Base-by-base conservation (phyloP, 2,329 filamentous ascomycete species). In the Neofusicoccum ribis region DNA sequence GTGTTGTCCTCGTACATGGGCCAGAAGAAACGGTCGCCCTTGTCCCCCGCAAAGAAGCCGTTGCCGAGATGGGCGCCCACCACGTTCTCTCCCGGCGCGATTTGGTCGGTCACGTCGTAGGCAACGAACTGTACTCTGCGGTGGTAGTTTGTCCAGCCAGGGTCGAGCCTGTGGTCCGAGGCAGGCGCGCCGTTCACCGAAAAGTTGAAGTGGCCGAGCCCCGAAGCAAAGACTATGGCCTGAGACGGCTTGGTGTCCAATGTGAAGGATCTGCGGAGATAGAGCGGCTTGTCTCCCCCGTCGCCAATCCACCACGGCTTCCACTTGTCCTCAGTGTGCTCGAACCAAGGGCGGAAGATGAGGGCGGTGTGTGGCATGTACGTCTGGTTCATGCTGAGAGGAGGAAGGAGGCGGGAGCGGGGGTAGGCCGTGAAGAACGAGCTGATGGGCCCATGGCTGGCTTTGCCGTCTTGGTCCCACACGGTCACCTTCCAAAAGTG, bases 1-100 rank as follows among this genome's bases (percentile, higher is more conserved):
- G 78, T 79, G 43, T 79, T 79, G 66, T 79, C 78, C 66, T 80
- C 77, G 43, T 79, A 79, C 71, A 74, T 78, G 14, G 77, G 77
- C 78, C 78, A 79, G 68, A 80, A 79, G 70, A 79, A 80, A 5
- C 77, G 74, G 51, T 80, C 76, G 9, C 77, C 77, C 50, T 79
- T 74, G 39, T 79, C 77, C 2, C 80, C 80, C 7, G 80, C 80
- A 47, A 81, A 82, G 68, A 82, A 82, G 0, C 80, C 80, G 37
- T 82, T 82, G 7, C 78, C 78, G 0, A 82, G 67, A 62, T 79
- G 76, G 5, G 76, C 77, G 5, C 74, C 77, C 8, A 79, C 64
- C 1, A 75, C 75, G 43, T 79, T 79, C 11, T 73, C 71, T 0
- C 76, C 76, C 11, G 67, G 49, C 0, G 36, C 66, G 1, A 81